phyloP scores from a whole-genome alignment of 148 eudicot species.

The Selenicereus undatus region DNA sequence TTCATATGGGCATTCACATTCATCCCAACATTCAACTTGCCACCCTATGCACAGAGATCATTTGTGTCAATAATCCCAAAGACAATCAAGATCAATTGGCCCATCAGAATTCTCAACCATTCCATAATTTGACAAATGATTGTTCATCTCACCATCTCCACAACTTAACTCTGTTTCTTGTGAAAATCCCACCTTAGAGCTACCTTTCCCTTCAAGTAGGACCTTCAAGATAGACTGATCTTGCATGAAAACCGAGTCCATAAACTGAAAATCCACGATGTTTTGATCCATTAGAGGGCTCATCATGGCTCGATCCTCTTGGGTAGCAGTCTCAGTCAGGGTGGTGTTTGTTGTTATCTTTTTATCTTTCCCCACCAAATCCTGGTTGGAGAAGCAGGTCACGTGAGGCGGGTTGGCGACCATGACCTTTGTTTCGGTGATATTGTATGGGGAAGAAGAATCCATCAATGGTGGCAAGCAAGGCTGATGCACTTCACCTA shows the following conservation, averaged over 20 bases:
- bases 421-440: neutral
- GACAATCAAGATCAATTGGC: constrained; percentile 45
- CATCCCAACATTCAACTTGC: neutral
- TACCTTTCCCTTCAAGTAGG: constrained; percentile 35
- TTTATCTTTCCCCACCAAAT: neutral
- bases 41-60: neutral
- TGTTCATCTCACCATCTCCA: constrained; percentile 16
- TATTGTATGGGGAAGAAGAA: neutral
- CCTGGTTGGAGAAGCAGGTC: constrained; percentile 7
- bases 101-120: constrained; percentile 25
- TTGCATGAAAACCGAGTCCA: constrained; percentile 33
- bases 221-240: constrained; percentile 45
- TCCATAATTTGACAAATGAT: constrained; percentile 28
- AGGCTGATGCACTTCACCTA: constrained; percentile 22
- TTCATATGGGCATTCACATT: neutral
- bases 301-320: neutral
- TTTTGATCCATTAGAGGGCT: constrained; percentile 17
- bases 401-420: neutral
- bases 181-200: constrained; percentile 25
- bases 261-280: constrained; percentile 15
- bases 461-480: constrained; percentile 48
- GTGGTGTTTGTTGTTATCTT: neutral
- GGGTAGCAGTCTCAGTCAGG: neutral
- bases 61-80: constrained; percentile 46
- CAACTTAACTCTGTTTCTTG: constrained; percentile 20